Conservation (phyloP, 257 asterid genomes). For the Craterostigma plantagineum region DNA sequence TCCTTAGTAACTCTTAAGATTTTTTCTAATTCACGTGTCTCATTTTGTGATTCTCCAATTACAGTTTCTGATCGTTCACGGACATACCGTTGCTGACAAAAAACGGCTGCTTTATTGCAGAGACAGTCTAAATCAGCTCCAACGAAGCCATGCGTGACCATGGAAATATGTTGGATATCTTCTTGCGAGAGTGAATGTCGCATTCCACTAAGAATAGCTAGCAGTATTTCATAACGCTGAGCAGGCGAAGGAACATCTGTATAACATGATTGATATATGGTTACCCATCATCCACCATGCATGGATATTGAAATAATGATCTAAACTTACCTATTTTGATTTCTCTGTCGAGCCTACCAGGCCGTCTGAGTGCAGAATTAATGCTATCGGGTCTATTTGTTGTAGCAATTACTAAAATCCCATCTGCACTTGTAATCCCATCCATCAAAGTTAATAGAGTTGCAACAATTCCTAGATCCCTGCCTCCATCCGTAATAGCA, state of each 20-base stretch:
- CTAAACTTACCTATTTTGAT: slow-evolving; percentile 61
- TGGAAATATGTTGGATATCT: slow-evolving; percentile 64
- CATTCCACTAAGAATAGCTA: slow-evolving; percentile 36
- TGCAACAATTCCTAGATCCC: slow-evolving; percentile 81
- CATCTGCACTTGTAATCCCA: slow-evolving; percentile 67
- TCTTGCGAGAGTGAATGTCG: slow-evolving; percentile 44
- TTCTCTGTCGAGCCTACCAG: slow-evolving; percentile 94
- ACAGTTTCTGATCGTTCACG: slow-evolving; percentile 1
- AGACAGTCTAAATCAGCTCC: slow-evolving; percentile 96
- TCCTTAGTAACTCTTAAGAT: slow-evolving; percentile 28
- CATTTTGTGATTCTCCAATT: slow-evolving; percentile 9
- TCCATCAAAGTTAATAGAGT: slow-evolving; percentile 87
- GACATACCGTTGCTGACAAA: slow-evolving; percentile 46
- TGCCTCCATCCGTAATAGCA: slow-evolving; percentile 77
- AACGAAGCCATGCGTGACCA: slow-evolving; percentile 79
- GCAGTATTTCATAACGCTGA: slow-evolving; percentile 60
- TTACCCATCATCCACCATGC: slow-evolving; percentile 8
- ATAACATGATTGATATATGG: slow-evolving; percentile 5
- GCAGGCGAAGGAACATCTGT: slow-evolving; percentile 80
- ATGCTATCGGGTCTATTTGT: slow-evolving; percentile 82
- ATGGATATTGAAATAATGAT: not conserved
- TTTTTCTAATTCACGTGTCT: slow-evolving; percentile 10
- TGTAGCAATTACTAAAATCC: slow-evolving; percentile 71
- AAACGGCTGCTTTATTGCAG: slow-evolving; percentile 74
- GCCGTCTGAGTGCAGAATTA: slow-evolving; percentile 91